Percentiles rank a stretch among this genome's conserved stretches.
phyloP scores from a whole-genome alignment of 2,329 filamentous ascomycete genomes.

The Claviceps capensis region DNA sequence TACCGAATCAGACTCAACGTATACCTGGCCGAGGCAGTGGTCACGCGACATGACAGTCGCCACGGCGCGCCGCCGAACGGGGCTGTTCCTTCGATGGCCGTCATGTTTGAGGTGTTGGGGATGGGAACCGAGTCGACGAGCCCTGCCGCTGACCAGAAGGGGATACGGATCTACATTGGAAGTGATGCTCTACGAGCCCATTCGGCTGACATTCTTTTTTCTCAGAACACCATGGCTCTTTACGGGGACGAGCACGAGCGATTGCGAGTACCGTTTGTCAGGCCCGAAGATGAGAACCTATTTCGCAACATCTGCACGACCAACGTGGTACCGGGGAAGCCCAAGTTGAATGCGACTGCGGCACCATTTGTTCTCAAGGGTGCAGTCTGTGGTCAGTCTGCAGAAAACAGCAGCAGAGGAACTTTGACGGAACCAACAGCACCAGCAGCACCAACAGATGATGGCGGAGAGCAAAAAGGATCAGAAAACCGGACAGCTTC shows the following conservation, averaged over 20 bases:
- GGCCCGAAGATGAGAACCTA: slow-evolving; percentile 70
- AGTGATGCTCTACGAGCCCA: slow-evolving; percentile 77
- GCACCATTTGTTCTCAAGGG: slow-evolving; percentile 26
- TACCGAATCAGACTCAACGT: slow-evolving; percentile 64
- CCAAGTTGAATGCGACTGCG: slow-evolving; percentile 42
- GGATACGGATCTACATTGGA: slow-evolving; percentile 76
- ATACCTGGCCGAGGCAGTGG: slow-evolving; percentile 81
- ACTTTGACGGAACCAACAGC: slow-evolving; percentile 1
- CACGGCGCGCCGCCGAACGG: slow-evolving; percentile 59
- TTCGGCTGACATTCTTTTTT: slow-evolving; percentile 83
- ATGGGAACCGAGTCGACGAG: slow-evolving; percentile 33
- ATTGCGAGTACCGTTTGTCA: slow-evolving; percentile 78
- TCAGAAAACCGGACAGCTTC: slow-evolving; percentile 19
- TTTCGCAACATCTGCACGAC: slow-evolving; percentile 67
- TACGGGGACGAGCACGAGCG: slow-evolving; percentile 80
- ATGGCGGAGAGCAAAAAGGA: slow-evolving; percentile 6
- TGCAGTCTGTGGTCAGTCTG: slow-evolving; percentile 17
- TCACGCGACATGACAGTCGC: slow-evolving; percentile 61
- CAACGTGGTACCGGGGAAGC: slow-evolving; percentile 38
- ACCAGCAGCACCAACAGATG: slow-evolving; percentile 3
- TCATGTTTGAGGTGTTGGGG: slow-evolving; percentile 58
- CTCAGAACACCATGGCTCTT: slow-evolving; percentile 76
- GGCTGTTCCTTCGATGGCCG: slow-evolving; percentile 60
- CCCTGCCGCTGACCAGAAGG: slow-evolving; percentile 30
- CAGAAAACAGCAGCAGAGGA: slow-evolving; percentile 3